Base-by-base conservation (phyloP, 257 asterid species). In the Scutellaria barbata region DNA sequence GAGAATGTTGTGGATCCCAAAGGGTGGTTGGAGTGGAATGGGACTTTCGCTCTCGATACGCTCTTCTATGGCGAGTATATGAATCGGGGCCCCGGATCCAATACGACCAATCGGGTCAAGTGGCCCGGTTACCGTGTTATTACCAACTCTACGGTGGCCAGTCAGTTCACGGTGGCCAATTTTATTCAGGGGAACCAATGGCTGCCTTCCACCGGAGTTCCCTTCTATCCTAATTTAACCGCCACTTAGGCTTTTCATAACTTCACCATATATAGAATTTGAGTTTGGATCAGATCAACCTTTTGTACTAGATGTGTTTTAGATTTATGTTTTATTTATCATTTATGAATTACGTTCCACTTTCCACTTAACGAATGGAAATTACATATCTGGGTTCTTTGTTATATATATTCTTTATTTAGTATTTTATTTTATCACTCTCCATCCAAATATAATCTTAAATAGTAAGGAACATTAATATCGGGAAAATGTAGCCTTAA, bases 51-150 rank as follows among this genome's bases (percentile, higher is more conserved):
- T 0, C 69, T 89, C 63, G 66, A 55, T 7, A 88, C 96, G n/a
- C 85, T 87, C 2, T 88, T 84, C 10, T 95, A 95, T 7, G 95
- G 95, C 7, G 99, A 95, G 89, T 95, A 89, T 14, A 68, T 8
- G 86, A 95, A 95, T n/a, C 84, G 94, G 8, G 99, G 99, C 2
- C 89, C 90, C 0, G 98, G 99, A 5, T 86, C 99, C 3, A 95
- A 89, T 18, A 92, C 99, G 6, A 87, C 65, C 0, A 81, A 69
- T 0, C 78, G 99, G 77, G 99, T 95, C 30, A 85, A 57, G 0
- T 95, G 99, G 99, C 86, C 97, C 6, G 99, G 99, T 12, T 95
- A 89, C 10, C 79, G 87, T 52, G 86, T 89, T 4, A 87, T 89
- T 14, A 84, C 79, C 1, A 77, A 6, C 59, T 78, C 93, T 4